These are phyloP conservation scores for Coemansia sp. DNA, from an alignment of 192 early-diverging fungal genomes.

Conservation along the genomic window DNA sequence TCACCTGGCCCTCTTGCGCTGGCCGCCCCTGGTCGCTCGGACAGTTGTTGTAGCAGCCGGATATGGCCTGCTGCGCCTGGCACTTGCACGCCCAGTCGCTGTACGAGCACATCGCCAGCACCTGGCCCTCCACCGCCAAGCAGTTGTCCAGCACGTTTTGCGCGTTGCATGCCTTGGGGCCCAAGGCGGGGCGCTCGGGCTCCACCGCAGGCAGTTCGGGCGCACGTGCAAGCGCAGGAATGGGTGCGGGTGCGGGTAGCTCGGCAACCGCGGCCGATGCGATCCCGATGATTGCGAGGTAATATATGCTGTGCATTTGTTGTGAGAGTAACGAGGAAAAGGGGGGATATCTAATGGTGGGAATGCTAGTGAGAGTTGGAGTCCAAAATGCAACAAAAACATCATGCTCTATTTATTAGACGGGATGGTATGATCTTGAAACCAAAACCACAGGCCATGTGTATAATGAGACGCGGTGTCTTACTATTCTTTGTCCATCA, in stretches of 20 bases:
- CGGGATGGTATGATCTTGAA: too few relatives aligned
- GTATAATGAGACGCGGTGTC: too few relatives aligned
- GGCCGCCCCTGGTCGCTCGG: conserved; percentile 26
- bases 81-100: conserved; percentile 55
- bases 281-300: neutral
- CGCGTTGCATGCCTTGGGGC: conserved; percentile 23
- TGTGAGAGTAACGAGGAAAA: too few relatives aligned
- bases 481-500: too few relatives aligned
- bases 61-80: conserved; percentile 41
- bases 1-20: conserved; percentile 38
- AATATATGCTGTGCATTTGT: neutral
- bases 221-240: too few relatives aligned
- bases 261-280: neutral
- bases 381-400: too few relatives aligned
- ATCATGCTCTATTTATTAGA: too few relatives aligned
- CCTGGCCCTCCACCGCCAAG: conserved; percentile 17
- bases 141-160: conserved; percentile 45
- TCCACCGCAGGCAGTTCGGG: too few relatives aligned
- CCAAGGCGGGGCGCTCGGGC: neutral
- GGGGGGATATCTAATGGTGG: too few relatives aligned
- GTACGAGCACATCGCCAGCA: conserved; percentile 39
- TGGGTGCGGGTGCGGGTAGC: too few relatives aligned
- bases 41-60: conserved; percentile 49
- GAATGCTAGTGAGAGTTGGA: too few relatives aligned
- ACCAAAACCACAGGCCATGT: too few relatives aligned